Evolutionary conservation across 176 grass and related monocot genomes (phyloP).

Genomic region (Zea luxurians): DNA sequence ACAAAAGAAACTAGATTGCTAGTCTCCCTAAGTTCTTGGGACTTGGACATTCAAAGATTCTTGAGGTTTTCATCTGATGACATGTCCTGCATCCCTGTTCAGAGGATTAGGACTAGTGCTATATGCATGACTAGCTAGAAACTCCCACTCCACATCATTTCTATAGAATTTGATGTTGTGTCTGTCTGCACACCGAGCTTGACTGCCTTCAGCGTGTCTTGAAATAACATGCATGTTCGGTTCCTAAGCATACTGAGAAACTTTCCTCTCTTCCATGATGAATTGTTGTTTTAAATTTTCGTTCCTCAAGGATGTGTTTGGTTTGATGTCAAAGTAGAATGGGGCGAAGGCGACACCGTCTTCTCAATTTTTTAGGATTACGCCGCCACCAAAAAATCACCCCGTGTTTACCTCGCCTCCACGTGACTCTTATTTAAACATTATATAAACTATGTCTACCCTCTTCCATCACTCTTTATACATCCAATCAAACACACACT

Average conservation of each 20-base stretch:
- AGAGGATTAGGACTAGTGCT: not conserved
- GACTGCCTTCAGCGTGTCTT: constrained; percentile 6
- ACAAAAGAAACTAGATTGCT: constrained; percentile 41
- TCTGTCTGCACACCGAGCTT: not conserved
- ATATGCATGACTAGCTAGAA: not conserved
- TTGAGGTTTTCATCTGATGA: constrained; percentile 44
- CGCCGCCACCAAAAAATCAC: too few relatives aligned
- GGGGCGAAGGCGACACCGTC: too few relatives aligned
- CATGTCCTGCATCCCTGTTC: constrained; percentile 29
- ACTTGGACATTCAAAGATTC: constrained; percentile 67
- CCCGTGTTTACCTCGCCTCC: too few relatives aligned
- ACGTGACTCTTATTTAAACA: too few relatives aligned
- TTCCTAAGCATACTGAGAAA: not conserved
- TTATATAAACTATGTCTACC: too few relatives aligned
- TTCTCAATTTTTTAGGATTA: too few relatives aligned
- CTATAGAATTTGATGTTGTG: not conserved
- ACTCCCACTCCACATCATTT: not conserved
- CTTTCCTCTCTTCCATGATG: not conserved
- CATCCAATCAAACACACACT: too few relatives aligned
- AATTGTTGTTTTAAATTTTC: not conserved
- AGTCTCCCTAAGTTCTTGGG: constrained; percentile 53
- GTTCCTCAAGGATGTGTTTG: not conserved
- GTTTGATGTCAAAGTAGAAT: too few relatives aligned
- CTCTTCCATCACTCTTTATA: too few relatives aligned
- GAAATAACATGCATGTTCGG: not conserved